Base-by-base conservation (phyloP, 495 filamentous ascomycete species). In the Neurospora cerealis region DNA sequence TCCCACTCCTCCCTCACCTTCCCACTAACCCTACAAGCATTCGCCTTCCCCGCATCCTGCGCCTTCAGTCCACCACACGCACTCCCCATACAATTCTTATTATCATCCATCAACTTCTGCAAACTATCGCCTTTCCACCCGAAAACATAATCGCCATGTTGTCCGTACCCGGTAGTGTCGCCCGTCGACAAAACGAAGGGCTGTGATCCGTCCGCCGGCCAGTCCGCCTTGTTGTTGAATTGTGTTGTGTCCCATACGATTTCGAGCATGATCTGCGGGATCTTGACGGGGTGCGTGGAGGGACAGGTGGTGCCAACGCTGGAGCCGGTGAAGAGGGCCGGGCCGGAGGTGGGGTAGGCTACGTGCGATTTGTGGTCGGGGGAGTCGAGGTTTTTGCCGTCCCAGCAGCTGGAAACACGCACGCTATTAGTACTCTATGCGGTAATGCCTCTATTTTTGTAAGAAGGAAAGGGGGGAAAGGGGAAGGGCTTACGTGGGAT, bases 351-450 rank as follows among this genome's bases (percentile, higher is more conserved):
- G 7, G 91, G 37, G 78, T 91, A 92, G 37, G 87, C 81, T 72
- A 92, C 85, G 78, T 92, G 90, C 24, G 84, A 85, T 81, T 88
- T 87, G 83, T 92, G 88, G 81, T 91, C 86, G 44, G 84, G 79
- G n/a, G 82, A 83, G 82, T 92, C 88, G n/a, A 87, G 77, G 78
- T 87, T 86, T 75, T 83, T 83, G 77, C 85, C 84, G 74, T 86
- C 82, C 86, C 87, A 88, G 81, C 86, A 88, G 46, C 80, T 83
- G 69, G n/a, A n/a, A n/a, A n/a, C n/a, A n/a, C n/a, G n/a, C n/a
- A n/a, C n/a, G n/a, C n/a, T 37, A 8, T 37, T 37, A 37, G 36
- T 1, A 37, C 3, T 37, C 36, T 37, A 6, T 37, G 36, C 7
- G 36, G 36, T 37, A 6, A 37, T 37, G 36, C 1, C 36, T 37